Conservation (phyloP, 345 rosid species). For the Camelina laxa region DNA sequence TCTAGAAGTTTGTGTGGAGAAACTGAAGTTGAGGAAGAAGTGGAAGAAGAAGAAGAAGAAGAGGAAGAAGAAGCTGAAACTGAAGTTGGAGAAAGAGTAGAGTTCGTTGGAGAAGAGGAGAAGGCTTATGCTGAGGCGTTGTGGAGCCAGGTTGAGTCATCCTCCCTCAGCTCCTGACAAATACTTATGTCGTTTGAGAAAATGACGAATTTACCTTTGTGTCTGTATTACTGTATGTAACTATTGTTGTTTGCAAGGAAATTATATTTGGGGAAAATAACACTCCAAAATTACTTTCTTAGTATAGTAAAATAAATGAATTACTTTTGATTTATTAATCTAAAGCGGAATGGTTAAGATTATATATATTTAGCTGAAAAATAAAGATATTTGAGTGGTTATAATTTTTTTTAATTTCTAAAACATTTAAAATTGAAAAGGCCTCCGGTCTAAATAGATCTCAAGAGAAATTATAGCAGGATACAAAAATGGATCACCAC, state of each 20-base stretch:
- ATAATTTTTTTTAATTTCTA: background rate
- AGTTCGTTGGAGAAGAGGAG: slow-evolving; percentile 62
- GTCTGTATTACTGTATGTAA: slow-evolving; percentile 3
- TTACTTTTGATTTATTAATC: background rate
- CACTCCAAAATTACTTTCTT: too few relatives aligned
- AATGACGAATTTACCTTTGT: background rate
- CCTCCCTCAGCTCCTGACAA: slow-evolving; percentile 57
- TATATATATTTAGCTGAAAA: background rate
- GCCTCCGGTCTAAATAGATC: background rate
- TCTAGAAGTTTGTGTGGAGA: slow-evolving; percentile 49
- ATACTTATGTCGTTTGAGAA: background rate
- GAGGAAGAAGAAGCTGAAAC: slow-evolving; percentile 59
- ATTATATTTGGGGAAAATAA: background rate
- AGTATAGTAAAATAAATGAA: background rate
- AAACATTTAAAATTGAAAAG: background rate
- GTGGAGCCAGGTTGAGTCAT: slow-evolving; percentile 76
- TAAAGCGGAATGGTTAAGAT: background rate
- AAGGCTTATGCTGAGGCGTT: slow-evolving; percentile 71
- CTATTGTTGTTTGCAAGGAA: slow-evolving; percentile 6
- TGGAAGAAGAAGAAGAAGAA: slow-evolving; percentile 55
- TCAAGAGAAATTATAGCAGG: slow-evolving; percentile 19
- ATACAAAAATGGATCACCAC: slow-evolving; percentile 25
- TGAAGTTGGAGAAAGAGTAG: slow-evolving; percentile 48
- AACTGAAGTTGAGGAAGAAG: slow-evolving; percentile 49
- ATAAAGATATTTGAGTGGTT: background rate